Percentiles rank a stretch among this genome's conserved stretches.
Evolutionary conservation across 331 rosid genomes (phyloP).

Genomic region (Malus hybrid): DNA sequence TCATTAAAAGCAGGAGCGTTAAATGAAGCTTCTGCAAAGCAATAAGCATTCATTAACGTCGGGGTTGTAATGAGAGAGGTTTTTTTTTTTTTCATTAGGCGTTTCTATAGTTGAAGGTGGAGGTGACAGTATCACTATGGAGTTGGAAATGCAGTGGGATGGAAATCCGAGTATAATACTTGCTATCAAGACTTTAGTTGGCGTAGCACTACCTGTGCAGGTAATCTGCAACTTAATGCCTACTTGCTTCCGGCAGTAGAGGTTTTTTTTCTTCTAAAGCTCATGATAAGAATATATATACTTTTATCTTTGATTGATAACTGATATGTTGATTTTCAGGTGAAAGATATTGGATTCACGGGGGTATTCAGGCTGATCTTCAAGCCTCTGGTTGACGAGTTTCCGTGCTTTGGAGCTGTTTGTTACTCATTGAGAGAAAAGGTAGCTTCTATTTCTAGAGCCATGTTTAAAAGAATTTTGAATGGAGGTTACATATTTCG

Average conservation of each 20-base stretch:
- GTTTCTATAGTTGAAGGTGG: slow-evolving; percentile 69
- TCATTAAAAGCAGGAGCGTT: not conserved
- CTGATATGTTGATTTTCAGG: slow-evolving; percentile 40
- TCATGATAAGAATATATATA: not conserved
- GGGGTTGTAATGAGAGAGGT: slow-evolving; percentile 19
- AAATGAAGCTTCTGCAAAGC: not conserved
- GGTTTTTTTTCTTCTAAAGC: not conserved
- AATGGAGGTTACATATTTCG: not conserved
- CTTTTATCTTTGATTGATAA: not conserved
- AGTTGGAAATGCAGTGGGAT: slow-evolving; percentile 97
- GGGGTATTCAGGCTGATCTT: slow-evolving; percentile 92
- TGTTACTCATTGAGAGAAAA: slow-evolving; percentile 81
- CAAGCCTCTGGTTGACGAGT: slow-evolving; percentile 81
- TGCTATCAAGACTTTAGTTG: slow-evolving; percentile 74
- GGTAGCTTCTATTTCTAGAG: slow-evolving; percentile 35
- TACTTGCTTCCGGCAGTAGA: not conserved
- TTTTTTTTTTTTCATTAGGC: slow-evolving; percentile 35
- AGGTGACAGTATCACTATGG: slow-evolving; percentile 68
- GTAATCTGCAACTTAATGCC: slow-evolving; percentile 25
- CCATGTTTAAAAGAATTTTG: not conserved
- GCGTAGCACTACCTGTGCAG: slow-evolving; percentile 86
- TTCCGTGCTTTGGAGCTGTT: slow-evolving; percentile 96
- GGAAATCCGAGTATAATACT: slow-evolving; percentile 89
- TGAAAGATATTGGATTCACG: slow-evolving; percentile 85
- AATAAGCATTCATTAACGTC: not conserved